Evolutionary conservation across 345 rosid species (phyloP).

Genomic region (Theobroma cacao): DNA sequence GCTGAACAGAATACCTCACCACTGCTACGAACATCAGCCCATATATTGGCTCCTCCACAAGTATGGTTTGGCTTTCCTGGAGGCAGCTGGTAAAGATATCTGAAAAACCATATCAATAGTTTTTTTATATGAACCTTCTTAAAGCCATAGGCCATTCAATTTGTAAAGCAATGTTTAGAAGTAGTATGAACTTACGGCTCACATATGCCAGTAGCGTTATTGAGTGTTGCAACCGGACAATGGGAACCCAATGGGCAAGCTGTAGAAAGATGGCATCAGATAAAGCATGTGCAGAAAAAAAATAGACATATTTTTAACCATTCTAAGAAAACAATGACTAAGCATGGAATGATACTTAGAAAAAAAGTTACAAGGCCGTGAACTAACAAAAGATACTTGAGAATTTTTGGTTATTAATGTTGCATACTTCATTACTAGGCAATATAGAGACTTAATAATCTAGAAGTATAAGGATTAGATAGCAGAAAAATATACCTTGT

Average conservation of each 20-base stretch:
- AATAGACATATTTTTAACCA: background rate
- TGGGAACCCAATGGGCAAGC: conserved; percentile 75
- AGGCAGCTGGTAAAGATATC: conserved; percentile 82
- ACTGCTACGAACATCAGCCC: conserved; percentile 76
- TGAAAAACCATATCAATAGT: conserved; percentile 28
- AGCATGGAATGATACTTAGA: background rate
- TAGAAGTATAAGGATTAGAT: background rate
- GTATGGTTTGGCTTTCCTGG: conserved; percentile 68
- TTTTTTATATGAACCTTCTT: conserved; percentile 1
- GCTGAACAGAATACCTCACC: conserved; percentile 75
- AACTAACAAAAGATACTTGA: background rate
- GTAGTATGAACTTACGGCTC: conserved; percentile 56
- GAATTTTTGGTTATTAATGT: background rate
- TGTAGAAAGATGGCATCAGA: conserved; percentile 26
- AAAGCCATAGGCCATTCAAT: background rate
- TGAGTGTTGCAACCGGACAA: conserved; percentile 58
- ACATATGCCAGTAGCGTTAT: conserved; percentile 47
- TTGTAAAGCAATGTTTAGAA: background rate
- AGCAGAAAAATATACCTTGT: background rate
- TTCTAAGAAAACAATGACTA: background rate
- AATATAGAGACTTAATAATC: background rate
- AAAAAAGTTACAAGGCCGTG: background rate
- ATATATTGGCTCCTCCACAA: conserved; percentile 92
- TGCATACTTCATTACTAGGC: background rate
- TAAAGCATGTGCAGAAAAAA: background rate